Base-by-base conservation (phyloP, 345 rosid species). In the Brassica nigra region DNA sequence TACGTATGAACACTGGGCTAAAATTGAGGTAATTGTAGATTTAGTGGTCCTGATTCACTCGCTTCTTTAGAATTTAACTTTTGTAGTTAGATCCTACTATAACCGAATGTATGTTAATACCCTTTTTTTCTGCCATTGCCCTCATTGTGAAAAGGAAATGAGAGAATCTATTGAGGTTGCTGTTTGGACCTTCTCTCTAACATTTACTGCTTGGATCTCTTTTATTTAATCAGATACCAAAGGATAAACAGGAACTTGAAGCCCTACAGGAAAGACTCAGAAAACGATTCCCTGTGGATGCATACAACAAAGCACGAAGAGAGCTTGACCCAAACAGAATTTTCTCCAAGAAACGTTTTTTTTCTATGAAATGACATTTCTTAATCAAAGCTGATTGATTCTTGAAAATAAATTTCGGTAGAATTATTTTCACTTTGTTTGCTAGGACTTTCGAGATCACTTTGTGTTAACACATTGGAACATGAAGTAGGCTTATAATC, bases 1-100 rank as follows among this genome's bases (percentile, higher is more conserved):
- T 68, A 97, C 92, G 28, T 96, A 86, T 84, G 97, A 96, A 83
- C 99, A 92, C 80, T 93, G 97, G 97, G 98, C 98, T 16, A 93
- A 95, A 84, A 90, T 91, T 68, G 99, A 90, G 99, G 98, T 93
- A 85, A 29, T 58, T 68, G 15, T 79, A 57, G 33, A 75, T 23
- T 36, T 36, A 39, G 12, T 39, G 34, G 62, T 66, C 62, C 44
- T 7, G 65, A 36, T 34, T 29, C 34, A 63, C 58, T 49, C 52
- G 4, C 30, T 55, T 2, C 64, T 33, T 4, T 14, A 68, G 61
- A 39, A 14, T 5, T 16, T 39, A 61, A 0, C 23, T 16, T 1
- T 61, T 39, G 27, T 68, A 61, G 61, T 44, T 3, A 69, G 37
- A 70, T 62, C 36, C 39, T 36, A 8, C 39, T 36, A 8, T 39